Evolutionary conservation across 305 asterid genomes (phyloP).

Genomic region (Euphrasia arctica): DNA sequence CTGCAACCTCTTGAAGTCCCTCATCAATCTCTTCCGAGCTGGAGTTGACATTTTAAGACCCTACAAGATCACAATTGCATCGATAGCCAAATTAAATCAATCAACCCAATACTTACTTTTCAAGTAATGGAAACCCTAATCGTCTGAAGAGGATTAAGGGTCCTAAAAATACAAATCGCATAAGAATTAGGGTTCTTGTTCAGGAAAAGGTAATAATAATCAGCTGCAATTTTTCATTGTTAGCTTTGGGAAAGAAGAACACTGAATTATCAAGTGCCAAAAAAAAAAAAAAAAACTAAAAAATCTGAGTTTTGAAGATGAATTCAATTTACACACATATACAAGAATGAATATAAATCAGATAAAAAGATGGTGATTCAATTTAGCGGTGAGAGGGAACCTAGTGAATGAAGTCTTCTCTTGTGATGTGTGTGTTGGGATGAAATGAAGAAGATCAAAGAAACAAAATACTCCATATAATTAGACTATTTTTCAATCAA

Average conservation of each 20-base stretch:
- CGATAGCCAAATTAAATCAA: not conserved
- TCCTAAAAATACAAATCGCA: no score
- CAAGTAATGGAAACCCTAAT: no score
- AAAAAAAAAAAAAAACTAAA: no score
- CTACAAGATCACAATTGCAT: conserved; percentile 21
- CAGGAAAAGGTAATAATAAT: not conserved
- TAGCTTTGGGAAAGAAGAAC: not conserved
- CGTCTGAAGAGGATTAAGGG: no score
- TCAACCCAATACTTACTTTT: not conserved
- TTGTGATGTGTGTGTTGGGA: no score
- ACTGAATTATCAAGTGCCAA: not conserved
- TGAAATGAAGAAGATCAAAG: no score
- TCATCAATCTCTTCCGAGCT: conserved; percentile 66
- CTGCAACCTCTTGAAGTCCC: conserved; percentile 69
- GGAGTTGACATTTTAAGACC: conserved; percentile 52
- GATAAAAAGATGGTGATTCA: not conserved
- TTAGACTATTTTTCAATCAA: no score
- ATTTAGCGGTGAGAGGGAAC: not conserved
- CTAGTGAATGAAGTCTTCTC: not conserved
- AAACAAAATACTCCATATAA: no score
- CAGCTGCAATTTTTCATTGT: no score
- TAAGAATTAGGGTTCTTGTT: no score
- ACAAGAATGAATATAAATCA: not conserved
- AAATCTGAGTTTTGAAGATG: no score
- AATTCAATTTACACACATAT: no score